Conservation (phyloP, 495 filamentous ascomycete species). For the Penicillium goetzii region DNA sequence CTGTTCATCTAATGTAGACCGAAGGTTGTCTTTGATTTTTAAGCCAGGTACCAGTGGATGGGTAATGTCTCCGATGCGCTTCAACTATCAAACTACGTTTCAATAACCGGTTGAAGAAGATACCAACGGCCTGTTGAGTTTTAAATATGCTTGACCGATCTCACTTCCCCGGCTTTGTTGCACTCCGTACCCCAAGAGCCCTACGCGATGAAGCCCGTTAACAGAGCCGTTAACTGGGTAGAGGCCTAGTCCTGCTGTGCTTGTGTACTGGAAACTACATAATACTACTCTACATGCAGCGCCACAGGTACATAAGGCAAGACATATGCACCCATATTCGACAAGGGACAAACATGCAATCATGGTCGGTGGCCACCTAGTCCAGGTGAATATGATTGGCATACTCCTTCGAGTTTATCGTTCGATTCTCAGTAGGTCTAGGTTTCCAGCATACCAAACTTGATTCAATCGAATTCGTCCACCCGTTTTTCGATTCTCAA, state of each 20-base stretch:
- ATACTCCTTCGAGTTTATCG: no score
- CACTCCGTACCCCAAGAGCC: constrained; percentile 2
- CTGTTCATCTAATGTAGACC: no score
- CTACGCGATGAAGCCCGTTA: not conserved
- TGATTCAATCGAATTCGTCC: not conserved
- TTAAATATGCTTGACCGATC: constrained; percentile 7
- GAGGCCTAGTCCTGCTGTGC: not conserved
- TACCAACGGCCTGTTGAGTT: constrained; percentile 11
- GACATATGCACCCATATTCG: not conserved
- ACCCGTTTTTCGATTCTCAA: not conserved
- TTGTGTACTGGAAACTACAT: not conserved
- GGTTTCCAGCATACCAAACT: no score
- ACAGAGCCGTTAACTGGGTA: not conserved
- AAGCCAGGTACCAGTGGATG: not conserved
- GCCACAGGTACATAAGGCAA: not conserved
- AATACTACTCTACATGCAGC: not conserved
- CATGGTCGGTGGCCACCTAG: no score
- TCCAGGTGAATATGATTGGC: no score
- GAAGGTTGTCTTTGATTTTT: no score
- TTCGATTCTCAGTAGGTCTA: no score
- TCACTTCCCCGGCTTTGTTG: constrained; percentile 7
- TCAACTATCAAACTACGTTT: not conserved
- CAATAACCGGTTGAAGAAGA: constrained; percentile 7
- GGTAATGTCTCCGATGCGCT: not conserved
- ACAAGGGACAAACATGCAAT: no score